phyloP scores from a whole-genome alignment of 345 rosid genomes.

The Mangifera indica region DNA sequence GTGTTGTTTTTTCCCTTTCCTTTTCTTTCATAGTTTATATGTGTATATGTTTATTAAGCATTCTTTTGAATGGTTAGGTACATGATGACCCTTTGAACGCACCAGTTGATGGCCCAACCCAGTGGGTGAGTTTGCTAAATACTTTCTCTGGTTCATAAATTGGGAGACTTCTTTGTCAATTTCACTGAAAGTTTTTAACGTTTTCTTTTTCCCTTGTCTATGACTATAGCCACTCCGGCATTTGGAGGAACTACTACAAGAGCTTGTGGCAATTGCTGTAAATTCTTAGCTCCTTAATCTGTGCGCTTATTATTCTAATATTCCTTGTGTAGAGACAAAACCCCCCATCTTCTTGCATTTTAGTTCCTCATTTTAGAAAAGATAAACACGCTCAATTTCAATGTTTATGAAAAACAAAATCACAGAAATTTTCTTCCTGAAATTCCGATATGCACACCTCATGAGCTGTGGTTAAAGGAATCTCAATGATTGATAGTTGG shows the following conservation, averaged over 20 bases:
- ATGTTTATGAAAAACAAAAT: neutral
- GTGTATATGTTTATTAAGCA: conserved; percentile 17
- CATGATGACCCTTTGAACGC: conserved; percentile 94
- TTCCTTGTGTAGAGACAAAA: neutral
- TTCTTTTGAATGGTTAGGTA: conserved; percentile 54
- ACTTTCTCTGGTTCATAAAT: neutral
- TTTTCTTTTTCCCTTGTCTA: conserved; percentile 6
- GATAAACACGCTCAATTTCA: no score
- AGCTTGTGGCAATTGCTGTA: conserved; percentile 89
- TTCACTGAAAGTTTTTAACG: neutral
- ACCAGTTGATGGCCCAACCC: conserved; percentile 98
- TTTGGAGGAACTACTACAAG: conserved; percentile 86
- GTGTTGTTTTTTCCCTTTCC: neutral
- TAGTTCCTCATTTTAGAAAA: no score
- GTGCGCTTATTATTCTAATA: neutral
- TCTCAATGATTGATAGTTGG: neutral
- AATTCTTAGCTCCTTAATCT: conserved; percentile 33
- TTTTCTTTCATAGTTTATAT: neutral
- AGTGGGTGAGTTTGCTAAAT: conserved; percentile 68
- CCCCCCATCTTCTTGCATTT: no score
- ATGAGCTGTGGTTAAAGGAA: neutral
- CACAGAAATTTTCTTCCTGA: neutral
- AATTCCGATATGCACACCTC: neutral
- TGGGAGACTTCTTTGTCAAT: neutral
- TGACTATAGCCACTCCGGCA: conserved; percentile 71